Conservation (phyloP, 106 monocot genomes). For the Narthecium ossifragum region DNA sequence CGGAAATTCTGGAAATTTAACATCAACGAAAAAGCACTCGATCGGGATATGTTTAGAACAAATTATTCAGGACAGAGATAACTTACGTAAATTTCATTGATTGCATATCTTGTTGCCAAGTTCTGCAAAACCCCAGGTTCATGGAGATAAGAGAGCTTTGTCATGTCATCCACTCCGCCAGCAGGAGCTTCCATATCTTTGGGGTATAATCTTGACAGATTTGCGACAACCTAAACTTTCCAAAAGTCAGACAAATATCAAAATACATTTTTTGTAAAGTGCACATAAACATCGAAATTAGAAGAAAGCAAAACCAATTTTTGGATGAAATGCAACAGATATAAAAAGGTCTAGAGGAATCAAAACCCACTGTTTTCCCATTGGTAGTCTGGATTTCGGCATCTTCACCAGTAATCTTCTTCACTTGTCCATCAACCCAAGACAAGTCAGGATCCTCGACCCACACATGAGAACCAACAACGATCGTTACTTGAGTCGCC, state of each 20-base stretch:
- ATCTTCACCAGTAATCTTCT: constrained; percentile 56
- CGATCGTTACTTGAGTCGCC: constrained; percentile 53
- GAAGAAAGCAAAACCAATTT: not conserved
- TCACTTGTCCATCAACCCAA: constrained; percentile 84
- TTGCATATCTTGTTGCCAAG: constrained; percentile 59
- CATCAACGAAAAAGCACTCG: not conserved
- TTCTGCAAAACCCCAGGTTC: constrained; percentile 80
- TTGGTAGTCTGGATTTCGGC: constrained; percentile 60
- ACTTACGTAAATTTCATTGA: constrained; percentile 83
- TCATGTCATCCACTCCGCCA: constrained; percentile 87
- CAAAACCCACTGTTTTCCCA: constrained; percentile 50
- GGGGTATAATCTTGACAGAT: constrained; percentile 63
- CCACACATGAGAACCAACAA: constrained; percentile 87
- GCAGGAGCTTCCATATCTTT: constrained; percentile 77
- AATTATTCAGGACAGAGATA: not conserved
- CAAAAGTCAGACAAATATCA: not conserved
- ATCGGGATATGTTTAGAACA: no score
- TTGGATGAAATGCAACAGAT: not conserved
- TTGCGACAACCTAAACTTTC: constrained; percentile 35
- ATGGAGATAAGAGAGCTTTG: constrained; percentile 77
- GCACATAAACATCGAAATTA: not conserved
- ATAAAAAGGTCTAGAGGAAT: not conserved
- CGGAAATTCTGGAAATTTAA: not conserved
- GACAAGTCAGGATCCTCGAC: constrained; percentile 60
- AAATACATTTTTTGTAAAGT: not conserved